Percentiles rank a stretch among this genome's conserved stretches.
Evolutionary conservation across 305 asterid genomes (phyloP).

Genomic region (Fraxinus nigra): DNA sequence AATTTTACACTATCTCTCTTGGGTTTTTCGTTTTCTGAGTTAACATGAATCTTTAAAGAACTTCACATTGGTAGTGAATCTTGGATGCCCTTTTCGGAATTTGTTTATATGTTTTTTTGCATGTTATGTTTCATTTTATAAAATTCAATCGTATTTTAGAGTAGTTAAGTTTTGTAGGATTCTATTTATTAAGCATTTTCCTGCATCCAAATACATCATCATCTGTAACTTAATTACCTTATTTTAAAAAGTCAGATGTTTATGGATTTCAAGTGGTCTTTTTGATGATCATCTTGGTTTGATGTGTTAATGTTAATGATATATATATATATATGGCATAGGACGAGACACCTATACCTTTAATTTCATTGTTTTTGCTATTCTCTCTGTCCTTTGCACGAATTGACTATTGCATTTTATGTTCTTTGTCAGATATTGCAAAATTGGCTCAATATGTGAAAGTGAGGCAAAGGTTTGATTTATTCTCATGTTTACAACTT

Average conservation of each 20-base stretch:
- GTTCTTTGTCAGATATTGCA: slow-evolving; percentile 56
- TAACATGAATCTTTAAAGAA: no score
- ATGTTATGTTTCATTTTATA: not conserved
- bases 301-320: not conserved
- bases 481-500: not conserved
- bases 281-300: not conserved
- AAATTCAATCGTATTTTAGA: not conserved
- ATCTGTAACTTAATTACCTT: not conserved
- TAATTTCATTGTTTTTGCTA: not conserved
- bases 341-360: not conserved
- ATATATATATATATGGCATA: not conserved
- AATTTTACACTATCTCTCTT: not conserved
- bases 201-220: not conserved
- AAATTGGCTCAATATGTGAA: slow-evolving; percentile 78
- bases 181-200: not conserved
- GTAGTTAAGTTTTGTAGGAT: not conserved
- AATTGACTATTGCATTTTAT: slow-evolving; percentile 1
- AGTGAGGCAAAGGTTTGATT: slow-evolving; percentile 80
- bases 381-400: not conserved
- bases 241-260: not conserved
- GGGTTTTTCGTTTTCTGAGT: not conserved
- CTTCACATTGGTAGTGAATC: not conserved
- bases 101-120: slow-evolving; percentile 2
- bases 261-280: not conserved
- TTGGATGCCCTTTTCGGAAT: not conserved